These are phyloP conservation scores for Strobilomyces confusus DNA, from an alignment of 768 basidiomycete genomes.

Conservation along the genomic window DNA sequence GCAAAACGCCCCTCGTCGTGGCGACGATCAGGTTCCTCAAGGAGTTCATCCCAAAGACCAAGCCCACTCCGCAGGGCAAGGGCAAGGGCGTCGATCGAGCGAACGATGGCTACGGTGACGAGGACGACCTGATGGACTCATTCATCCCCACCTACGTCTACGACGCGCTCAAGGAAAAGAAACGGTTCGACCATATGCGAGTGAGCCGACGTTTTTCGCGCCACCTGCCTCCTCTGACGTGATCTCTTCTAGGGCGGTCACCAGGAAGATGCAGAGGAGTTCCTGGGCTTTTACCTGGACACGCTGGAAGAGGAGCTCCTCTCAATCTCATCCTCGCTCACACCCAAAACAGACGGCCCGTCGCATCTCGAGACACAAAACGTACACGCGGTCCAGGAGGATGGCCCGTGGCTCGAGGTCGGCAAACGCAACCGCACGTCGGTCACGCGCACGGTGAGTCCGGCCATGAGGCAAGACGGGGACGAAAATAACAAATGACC, in stretches of 20 bases:
- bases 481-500: neutral
- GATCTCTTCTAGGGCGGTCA: conserved; percentile 62
- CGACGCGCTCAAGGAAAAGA: conserved; percentile 90
- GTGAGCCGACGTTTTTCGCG: conserved; percentile 41
- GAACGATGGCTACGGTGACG: conserved; percentile 27
- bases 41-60: conserved; percentile 53
- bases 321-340: conserved; percentile 53
- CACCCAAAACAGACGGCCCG: conserved; percentile 34
- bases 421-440: conserved; percentile 82
- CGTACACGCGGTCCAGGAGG: conserved; percentile 34
- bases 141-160: conserved; percentile 87
- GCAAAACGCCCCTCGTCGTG: conserved; percentile 54
- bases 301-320: conserved; percentile 91
- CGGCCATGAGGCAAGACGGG: conserved; percentile 4
- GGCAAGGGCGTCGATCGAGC: conserved; percentile 40
- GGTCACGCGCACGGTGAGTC: conserved; percentile 72
- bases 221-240: neutral
- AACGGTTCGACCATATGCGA: conserved; percentile 89
- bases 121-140: conserved; percentile 53
- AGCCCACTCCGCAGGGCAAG: conserved; percentile 26
- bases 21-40: conserved; percentile 71
- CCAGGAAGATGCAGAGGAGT: conserved; percentile 98
- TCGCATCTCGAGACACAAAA: conserved; percentile 9
- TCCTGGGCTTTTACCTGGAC: conserved; percentile 95
- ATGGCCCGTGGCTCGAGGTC: conserved; percentile 90